Percentiles rank a stretch among this genome's conserved stretches.
Evolutionary conservation across 345 rosid genomes (phyloP).

Genomic region (Arabidopsis suecica): DNA sequence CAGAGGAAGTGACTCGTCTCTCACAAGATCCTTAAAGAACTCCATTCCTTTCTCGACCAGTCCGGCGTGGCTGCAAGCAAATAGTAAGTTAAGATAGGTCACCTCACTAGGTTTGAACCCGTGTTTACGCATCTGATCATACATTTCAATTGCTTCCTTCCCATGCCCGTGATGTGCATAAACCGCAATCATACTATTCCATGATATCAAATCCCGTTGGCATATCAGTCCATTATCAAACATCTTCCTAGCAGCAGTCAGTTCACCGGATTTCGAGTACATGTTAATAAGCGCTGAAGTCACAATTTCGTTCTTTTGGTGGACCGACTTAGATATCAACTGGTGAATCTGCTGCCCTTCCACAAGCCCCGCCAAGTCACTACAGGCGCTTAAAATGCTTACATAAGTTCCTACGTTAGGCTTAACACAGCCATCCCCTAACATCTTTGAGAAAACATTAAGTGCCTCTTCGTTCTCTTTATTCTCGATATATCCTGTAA

Average conservation of each 20-base stretch:
- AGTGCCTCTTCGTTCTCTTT: conserved; percentile 66
- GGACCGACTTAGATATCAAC: conserved; percentile 59
- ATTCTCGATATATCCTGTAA: conserved; percentile 59
- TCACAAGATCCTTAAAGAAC: conserved; percentile 58
- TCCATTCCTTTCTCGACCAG: conserved; percentile 65
- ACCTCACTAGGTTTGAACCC: conserved; percentile 62
- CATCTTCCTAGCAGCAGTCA: conserved; percentile 57
- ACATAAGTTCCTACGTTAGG: conserved; percentile 71
- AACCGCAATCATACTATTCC: conserved; percentile 78
- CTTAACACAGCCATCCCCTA: conserved; percentile 51
- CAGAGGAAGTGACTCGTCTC: conserved; percentile 50
- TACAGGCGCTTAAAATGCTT: conserved; percentile 67
- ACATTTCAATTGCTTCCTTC: conserved; percentile 60
- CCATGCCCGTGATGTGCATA: conserved; percentile 81
- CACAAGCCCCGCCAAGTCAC: conserved; percentile 65
- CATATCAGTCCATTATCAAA: conserved; percentile 53
- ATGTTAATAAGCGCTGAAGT: conserved; percentile 71
- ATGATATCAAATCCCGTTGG: conserved; percentile 63
- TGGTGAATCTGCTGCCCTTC: conserved; percentile 83
- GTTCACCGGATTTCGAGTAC: conserved; percentile 77
- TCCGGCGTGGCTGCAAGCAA: conserved; percentile 80
- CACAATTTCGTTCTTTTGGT: conserved; percentile 54
- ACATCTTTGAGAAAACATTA: conserved; percentile 59
- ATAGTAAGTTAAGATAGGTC: conserved; percentile 70
- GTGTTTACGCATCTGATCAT: conserved; percentile 58